Evolutionary conservation across 179 eudicot species (phyloP).

Genomic region (Beta corolliflora): DNA sequence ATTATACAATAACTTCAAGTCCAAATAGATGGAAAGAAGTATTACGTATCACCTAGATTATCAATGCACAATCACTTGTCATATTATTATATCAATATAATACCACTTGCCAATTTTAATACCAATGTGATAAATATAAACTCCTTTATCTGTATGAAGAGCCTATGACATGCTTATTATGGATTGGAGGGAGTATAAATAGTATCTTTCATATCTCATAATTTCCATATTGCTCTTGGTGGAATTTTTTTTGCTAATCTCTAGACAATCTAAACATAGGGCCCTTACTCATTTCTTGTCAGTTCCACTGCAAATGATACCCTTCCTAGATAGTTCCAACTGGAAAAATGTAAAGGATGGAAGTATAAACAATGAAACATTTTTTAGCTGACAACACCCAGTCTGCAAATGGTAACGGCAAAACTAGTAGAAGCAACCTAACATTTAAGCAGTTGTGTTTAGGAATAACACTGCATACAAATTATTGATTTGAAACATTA

Average conservation of each 20-base stretch:
- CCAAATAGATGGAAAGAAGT: constrained; percentile 1
- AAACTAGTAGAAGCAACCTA: background rate
- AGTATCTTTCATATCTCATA: background rate
- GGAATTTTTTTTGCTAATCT: too few relatives aligned
- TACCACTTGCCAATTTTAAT: background rate
- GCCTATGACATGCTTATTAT: background rate
- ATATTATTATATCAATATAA: background rate
- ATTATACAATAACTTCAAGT: constrained; percentile 2
- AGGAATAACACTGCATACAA: background rate
- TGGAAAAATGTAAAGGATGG: background rate
- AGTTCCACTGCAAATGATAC: constrained; percentile 4
- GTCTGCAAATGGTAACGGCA: too few relatives aligned
- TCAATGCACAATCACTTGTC: background rate
- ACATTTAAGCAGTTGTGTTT: background rate
- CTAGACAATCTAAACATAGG: too few relatives aligned
- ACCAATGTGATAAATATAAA: background rate
- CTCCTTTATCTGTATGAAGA: background rate
- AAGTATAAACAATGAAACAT: background rate
- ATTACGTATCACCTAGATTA: background rate
- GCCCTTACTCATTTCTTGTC: background rate
- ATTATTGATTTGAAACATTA: background rate
- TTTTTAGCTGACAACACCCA: background rate
- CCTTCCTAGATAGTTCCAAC: background rate
- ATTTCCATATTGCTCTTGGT: background rate
- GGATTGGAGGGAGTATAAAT: background rate